These are phyloP conservation scores for Solanum bulbocastanum DNA, from an alignment of 257 asterid species.

Conservation along the genomic window DNA sequence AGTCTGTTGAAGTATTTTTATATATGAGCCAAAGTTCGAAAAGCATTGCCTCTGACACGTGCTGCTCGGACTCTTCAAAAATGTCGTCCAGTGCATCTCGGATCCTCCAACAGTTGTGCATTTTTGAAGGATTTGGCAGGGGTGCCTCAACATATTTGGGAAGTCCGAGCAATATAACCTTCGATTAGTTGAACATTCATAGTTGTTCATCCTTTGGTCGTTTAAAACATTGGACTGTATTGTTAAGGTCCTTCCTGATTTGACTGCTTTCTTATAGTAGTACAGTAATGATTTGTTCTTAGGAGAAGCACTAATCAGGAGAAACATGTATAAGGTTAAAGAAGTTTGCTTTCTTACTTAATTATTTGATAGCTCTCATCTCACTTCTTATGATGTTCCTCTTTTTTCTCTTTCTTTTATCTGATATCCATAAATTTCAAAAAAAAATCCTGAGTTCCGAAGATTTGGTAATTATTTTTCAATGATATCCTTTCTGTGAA, in stretches of 20 bases:
- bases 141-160: background rate
- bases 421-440: background rate
- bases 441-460: background rate
- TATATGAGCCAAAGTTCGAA: background rate
- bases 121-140: background rate
- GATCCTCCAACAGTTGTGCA: background rate
- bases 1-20: no score
- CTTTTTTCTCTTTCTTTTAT: no score
- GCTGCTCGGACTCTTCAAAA: background rate
- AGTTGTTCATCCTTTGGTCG: background rate
- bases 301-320: background rate
- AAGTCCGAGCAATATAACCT: background rate
- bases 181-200: background rate
- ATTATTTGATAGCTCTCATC: no score
- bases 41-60: background rate
- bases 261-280: background rate
- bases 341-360: no score
- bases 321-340: no score
- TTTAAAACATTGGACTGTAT: background rate
- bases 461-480: background rate
- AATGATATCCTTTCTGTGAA: background rate
- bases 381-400: no score
- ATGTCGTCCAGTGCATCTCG: background rate
- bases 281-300: background rate
- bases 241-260: background rate